These are phyloP conservation scores for Skeletonema potamos DNA, from an alignment of 108 stramenopile genomes.

Conservation along the genomic window DNA sequence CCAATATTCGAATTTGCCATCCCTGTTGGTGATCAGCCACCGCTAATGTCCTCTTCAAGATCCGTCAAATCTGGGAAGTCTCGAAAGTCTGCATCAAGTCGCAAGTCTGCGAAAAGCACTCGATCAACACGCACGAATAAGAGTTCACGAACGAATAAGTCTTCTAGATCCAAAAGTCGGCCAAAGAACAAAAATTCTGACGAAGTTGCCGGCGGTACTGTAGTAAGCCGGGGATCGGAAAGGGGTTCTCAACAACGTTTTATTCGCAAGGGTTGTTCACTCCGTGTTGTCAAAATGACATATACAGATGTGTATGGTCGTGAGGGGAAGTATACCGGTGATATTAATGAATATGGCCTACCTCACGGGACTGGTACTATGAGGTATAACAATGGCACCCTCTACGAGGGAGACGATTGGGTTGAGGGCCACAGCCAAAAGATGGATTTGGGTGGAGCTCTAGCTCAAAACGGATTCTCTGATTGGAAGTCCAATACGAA, in stretches of 20 bases:
- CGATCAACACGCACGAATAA: conserved; percentile 19
- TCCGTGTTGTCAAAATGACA: conserved; percentile 37
- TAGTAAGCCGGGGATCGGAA: neutral
- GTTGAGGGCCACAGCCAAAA: conserved; percentile 23
- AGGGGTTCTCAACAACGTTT: neutral
- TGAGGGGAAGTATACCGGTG: conserved; percentile 56
- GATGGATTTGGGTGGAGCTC: conserved; percentile 3
- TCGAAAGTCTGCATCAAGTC: conserved; percentile 16
- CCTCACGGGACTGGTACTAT: conserved; percentile 64
- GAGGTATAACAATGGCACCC: conserved; percentile 55
- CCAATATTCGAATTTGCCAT: conserved; percentile 51
- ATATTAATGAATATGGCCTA: conserved; percentile 47
- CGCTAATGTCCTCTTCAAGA: neutral
- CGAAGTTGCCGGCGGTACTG: neutral
- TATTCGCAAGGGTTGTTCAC: conserved; percentile 2
- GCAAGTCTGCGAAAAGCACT: conserved; percentile 26
- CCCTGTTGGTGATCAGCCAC: conserved; percentile 16
- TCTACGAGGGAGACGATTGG: conserved; percentile 51
- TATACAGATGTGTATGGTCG: conserved; percentile 61
- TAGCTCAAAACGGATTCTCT: conserved; percentile 9
- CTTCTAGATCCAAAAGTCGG: neutral
- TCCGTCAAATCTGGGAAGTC: conserved; percentile 15
- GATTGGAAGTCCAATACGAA: conserved; percentile 17
- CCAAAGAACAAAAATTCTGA: neutral
- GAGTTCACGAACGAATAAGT: conserved; percentile 20